Conservation (phyloP, 179 eudicot species). For the Silene coronaria region DNA sequence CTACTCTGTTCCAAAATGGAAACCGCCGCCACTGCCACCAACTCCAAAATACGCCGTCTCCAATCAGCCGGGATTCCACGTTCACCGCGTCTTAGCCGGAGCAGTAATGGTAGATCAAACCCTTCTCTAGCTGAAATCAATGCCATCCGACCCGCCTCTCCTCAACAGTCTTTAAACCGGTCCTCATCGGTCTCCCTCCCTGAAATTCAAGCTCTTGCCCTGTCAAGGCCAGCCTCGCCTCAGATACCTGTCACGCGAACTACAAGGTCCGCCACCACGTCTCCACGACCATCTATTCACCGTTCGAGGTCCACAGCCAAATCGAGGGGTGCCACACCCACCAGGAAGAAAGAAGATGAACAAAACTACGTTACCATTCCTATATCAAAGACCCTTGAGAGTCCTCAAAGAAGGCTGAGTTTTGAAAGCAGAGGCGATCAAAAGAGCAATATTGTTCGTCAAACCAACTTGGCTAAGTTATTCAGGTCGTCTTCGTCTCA, state of each 20-base stretch:
- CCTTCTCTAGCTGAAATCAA: constrained; percentile 14
- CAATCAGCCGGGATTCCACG: constrained; percentile 19
- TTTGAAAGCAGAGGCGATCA: constrained; percentile 7
- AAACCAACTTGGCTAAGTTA: constrained; percentile 20
- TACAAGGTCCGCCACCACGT: constrained; percentile 32
- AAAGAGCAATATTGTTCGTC: neutral
- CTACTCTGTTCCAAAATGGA: constrained; percentile 24
- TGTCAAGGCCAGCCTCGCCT: constrained; percentile 23
- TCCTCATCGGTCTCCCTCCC: constrained; percentile 24
- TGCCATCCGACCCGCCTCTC: neutral
- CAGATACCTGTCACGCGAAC: constrained; percentile 15
- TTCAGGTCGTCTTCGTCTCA: constrained; percentile 35
- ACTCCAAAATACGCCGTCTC: constrained; percentile 19
- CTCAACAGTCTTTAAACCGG: constrained; percentile 14
- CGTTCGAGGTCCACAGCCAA: constrained; percentile 27
- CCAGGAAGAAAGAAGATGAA: constrained; percentile 15
- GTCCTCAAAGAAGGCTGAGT: constrained; percentile 25
- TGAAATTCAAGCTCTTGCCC: constrained; percentile 15
- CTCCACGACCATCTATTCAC: constrained; percentile 36
- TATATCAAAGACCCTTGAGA: constrained; percentile 3
- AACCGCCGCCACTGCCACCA: constrained; percentile 10
- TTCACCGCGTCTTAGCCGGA: constrained; percentile 31
- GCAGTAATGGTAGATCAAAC: constrained; percentile 21
- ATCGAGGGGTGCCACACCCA: constrained; percentile 15
- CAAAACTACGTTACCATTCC: constrained; percentile 20